Base-by-base conservation (phyloP, 2,329 filamentous ascomycete genomes). In the Colletotrichum sp. region DNA sequence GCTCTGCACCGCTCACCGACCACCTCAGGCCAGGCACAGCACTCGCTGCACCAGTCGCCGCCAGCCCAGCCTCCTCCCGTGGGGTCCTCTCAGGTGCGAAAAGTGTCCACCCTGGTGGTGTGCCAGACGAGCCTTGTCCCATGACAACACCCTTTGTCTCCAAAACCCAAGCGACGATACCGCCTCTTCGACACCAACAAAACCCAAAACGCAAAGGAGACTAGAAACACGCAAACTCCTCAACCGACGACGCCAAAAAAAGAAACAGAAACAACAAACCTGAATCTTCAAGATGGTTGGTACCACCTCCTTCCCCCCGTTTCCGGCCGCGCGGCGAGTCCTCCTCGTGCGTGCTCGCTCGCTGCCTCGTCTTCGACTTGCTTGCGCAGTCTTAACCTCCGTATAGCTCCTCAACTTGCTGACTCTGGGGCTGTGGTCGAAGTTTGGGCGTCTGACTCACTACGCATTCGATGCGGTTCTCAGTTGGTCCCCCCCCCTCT, bases 391-490 rank as follows among this genome's bases (percentile, higher is more conserved):
- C 85, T 87, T 86, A 87, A 86, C 84, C 84, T 85, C 80, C 79
- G 78, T 79, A 83, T 85, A 92, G 90, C 86, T 93, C 85, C 90
- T 93, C 88, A 89, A 92, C 87, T 89, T 92, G 86, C 91, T 93
- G 89, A 92, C 91, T 85, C 90, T 94, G 87, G 92, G 90, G 85
- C 87, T 93, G 81, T 92, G 88, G 90, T 89, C 88, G 87, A 93
- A 98, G 96, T 90, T 99, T 87, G 96, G 96, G 89, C 93, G 94
- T 86, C 88, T 99, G 82, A 95, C 95, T 85, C 96, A 99, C 89
- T 98, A 98, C 89, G 95, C 96, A 83, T 96, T 99, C 85, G 96
- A 99, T 87, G 96, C 96, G 79, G 95, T 99, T 80, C 92, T 99
- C 81, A 89, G 95, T 97, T 92, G 81, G 94, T 89, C 28, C 59